Evolutionary conservation across 495 filamentous ascomycete genomes (phyloP), one percentile per base, ranked within the genome.

Genomic region (Lepraria neglecta): DNA sequence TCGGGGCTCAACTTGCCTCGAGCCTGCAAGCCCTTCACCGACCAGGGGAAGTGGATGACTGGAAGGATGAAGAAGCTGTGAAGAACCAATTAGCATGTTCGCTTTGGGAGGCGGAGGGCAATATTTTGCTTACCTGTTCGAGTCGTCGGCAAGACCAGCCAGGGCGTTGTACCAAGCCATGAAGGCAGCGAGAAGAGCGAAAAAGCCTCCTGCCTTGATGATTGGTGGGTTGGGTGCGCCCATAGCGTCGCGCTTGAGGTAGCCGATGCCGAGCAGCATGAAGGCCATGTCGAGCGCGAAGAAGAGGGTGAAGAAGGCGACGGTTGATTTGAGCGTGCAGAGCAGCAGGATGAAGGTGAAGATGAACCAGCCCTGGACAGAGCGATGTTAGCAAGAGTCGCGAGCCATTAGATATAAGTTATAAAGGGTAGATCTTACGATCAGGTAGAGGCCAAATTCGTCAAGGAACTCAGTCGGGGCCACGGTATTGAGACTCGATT

Each of bases 11-110:
- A 77, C 58, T 74, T 72, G 62, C 67, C 59, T 50, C 86, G 78
- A 58, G 64, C 67, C 74, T 84, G 76, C 65, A 86, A 87, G 47
- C 86, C 91, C 77, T 90, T 92, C 68, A 90, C 87, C 40, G 88
- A 92, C 94, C 94, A 97, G 44, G 92, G 94, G 84, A 98, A 96
- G 83, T 97, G 94, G 65, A 85, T 83, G 67, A 97, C 94, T 58
- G 91, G 92, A 66, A 96, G 80, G 71, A 94, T 80, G 83, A 98
- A 96, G 89, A 97, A 97, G 74, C 89, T 92, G 82, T 4, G 46
- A 59, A 45, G 24, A 33, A 63, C 4, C 35, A 7, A 27, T 66
- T 57, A 66, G 65, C 43, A 33, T 7, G 48, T 46, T 27, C n/a
- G 19, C 14, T 6, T 46, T 56, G 2, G 46, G 47, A 57, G 68